Conservation (phyloP, 139 green algal genomes). For the Chlamydomonas sphaeroides region DNA sequence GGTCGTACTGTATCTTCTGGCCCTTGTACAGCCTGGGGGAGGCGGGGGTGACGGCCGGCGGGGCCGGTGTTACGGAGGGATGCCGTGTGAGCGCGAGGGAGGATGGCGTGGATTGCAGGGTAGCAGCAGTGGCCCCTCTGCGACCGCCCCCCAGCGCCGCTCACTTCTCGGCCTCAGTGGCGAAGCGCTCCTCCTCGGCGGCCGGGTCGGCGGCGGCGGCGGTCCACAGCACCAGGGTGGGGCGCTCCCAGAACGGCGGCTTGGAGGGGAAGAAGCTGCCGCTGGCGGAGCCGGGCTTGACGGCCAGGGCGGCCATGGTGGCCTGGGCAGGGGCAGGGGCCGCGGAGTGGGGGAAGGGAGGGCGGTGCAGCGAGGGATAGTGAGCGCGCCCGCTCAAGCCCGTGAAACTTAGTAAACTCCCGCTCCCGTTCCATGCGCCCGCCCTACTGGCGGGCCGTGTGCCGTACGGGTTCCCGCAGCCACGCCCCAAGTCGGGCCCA, state of each 20-base stretch:
- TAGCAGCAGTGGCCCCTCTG: conserved; percentile 31
- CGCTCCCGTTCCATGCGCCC: too few relatives aligned
- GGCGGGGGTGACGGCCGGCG: conserved; percentile 6
- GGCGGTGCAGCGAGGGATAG: not conserved
- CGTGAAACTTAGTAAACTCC: too few relatives aligned
- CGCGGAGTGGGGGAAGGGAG: not conserved
- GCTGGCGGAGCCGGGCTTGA: conserved; percentile 45
- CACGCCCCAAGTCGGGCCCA: not conserved
- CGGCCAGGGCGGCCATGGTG: conserved; percentile 54
- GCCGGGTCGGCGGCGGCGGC: conserved; percentile 33
- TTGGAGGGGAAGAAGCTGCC: conserved; percentile 70
- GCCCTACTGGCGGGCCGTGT: too few relatives aligned
- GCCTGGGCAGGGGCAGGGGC: not conserved
- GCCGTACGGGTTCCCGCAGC: too few relatives aligned
- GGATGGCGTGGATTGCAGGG: too few relatives aligned
- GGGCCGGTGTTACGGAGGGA: too few relatives aligned
- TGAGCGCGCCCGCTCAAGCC: too few relatives aligned
- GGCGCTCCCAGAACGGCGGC: conserved; percentile 78
- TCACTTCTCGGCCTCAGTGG: not conserved
- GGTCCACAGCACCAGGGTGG: conserved; percentile 49
- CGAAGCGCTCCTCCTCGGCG: conserved; percentile 48
- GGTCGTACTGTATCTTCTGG: conserved; percentile 76
- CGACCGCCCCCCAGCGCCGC: not conserved
- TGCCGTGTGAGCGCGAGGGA: too few relatives aligned
- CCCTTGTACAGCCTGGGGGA: not conserved